Evolutionary conservation across 495 filamentous ascomycete genomes (phyloP), one percentile per base, ranked within the genome.

Genomic region (Podospora sp.): DNA sequence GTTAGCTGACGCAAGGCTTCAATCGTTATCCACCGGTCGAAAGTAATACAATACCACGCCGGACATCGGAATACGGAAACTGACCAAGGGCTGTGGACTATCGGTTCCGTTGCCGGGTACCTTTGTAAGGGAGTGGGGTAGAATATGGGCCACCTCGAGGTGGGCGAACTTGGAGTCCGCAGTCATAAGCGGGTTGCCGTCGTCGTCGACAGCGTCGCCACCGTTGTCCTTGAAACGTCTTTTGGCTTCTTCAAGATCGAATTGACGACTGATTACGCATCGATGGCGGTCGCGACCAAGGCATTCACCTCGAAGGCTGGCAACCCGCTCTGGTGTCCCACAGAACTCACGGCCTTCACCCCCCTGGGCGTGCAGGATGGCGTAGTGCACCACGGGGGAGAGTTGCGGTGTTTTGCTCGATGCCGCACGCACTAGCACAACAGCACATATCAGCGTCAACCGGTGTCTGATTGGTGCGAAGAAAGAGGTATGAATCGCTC

Each of bases 231-330:
- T 67, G 26, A 67, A 18, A 26, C 73, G 70, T 27, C n/a, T 67
- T 20, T 40, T 65, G 46, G 69, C 71, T 67, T 75, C 73, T 33
- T 61, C 33, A 24, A 40, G 55, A 21, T 75, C 73, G 52, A 73
- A 75, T 40, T 59, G 69, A 29, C 60, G 71, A 60, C 69, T 71
- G 62, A 73, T 69, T 18, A 75, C 68, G 51, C 73, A 75, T 24
- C 73, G 73, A 68, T 73, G 64, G 40, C 65, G 73, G 67, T 75
- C 73, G 25, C 71, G 73, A 26, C 70, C 46, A 60, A 75, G 73
- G 35, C 71, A 75, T 26, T 64, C 68, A 26, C 71, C 67, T 7
- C 71, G 71, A 40, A 73, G 71, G 14, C 60, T 60, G 14, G 71
- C 24, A 60, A 72, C 52, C 60, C 72, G 72, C 26, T 59, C 63